Evolutionary conservation across 2,329 filamentous ascomycete species (phyloP), one percentile per base, ranked within the genome.

Genomic region (Amauroascus niger): DNA sequence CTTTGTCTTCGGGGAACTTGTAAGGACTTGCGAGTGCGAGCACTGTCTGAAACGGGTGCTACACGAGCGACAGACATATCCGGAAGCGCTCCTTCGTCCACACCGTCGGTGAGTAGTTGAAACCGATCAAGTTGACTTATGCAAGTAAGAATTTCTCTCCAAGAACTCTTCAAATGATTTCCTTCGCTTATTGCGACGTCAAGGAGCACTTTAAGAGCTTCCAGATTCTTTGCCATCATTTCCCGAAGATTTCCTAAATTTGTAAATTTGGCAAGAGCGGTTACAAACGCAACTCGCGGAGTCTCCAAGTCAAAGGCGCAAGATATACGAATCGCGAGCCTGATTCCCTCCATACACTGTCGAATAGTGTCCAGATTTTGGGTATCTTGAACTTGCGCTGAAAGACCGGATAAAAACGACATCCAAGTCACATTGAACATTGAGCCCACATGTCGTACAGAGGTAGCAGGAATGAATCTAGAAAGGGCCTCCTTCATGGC

Each of bases 381-480:
- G 0, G 88, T 86, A 65, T 95, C 90, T 62, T 97, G 93, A 67
- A 93, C 90, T 61, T 94, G 87, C 49, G 87, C 90, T 1, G 91
- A 96, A 24, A 98, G 78, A 0, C 90, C 90, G 4, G 91, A 97
- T 64, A 98, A 86, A 69, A 96, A 94, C 8, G 91, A 95, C 91
- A 97, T 98, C 93, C 93, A 98, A 0, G 89, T 94, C 22, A 95
- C 89, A 63, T 95, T 90, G 65, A 98, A 97, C 93, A 98, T 98
- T 0, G 93, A 89, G 0, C 93, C 93, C 48, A 96, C 87, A 67
- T 98, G 93, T 62, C 88, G 91, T 67, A 88, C 90, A 0, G 90
- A 97, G 1, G 88, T 93, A 2, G 93, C 93, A 1, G 88, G 87
- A 52, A 98, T 94, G 69, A 93, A 98, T 54, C 75, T 83, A 71